Conservation (phyloP, 352 stramenopile species). For the Pythium aquatile region DNA sequence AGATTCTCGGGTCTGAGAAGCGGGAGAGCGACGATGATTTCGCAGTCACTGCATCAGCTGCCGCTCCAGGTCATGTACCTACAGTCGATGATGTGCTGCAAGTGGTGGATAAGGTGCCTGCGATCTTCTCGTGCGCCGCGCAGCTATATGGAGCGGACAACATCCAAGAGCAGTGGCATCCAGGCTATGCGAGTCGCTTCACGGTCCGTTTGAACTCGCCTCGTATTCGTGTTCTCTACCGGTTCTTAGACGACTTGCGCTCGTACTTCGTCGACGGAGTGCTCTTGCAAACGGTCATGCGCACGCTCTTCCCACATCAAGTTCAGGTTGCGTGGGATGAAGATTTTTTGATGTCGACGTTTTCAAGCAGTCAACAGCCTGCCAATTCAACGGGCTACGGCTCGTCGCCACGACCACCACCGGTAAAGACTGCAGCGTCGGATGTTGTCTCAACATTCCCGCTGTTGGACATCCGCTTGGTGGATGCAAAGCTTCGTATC, state of each 20-base stretch:
- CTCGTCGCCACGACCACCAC: conserved; percentile 14
- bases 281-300: conserved; percentile 57
- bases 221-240: conserved; percentile 79
- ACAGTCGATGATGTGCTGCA: conserved; percentile 57
- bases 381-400: conserved; percentile 13
- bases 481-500: conserved; percentile 74
- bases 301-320: conserved; percentile 59
- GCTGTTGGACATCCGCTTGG: conserved; percentile 61
- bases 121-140: conserved; percentile 74
- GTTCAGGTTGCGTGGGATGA: conserved; percentile 69
- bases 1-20: conserved; percentile 32
- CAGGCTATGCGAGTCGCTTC: conserved; percentile 74
- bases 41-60: neutral
- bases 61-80: conserved; percentile 43
- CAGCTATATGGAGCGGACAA: conserved; percentile 74
- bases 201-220: conserved; percentile 74
- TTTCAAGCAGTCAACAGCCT: conserved; percentile 19
- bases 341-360: conserved; percentile 59
- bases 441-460: conserved; percentile 86
- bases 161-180: conserved; percentile 82
- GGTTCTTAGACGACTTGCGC: conserved; percentile 77
- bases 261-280: conserved; percentile 72
- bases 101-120: conserved; percentile 49
- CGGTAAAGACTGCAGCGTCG: conserved; percentile 23
- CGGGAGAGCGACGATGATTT: neutral